phyloP scores from a whole-genome alignment of 345 rosid species.

The Aurinia saxatilis region DNA sequence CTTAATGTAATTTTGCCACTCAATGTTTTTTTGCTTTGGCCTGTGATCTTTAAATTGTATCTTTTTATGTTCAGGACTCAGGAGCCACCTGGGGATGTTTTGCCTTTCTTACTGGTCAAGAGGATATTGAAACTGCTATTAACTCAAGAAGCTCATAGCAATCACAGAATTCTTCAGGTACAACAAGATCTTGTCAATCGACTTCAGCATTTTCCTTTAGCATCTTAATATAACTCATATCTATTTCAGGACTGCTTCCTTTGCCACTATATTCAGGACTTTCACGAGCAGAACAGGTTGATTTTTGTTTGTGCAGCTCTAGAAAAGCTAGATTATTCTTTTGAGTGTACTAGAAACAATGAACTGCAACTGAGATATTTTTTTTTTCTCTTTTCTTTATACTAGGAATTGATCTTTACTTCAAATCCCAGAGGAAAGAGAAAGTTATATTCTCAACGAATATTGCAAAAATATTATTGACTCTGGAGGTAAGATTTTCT shows the following conservation, averaged over 20 bases:
- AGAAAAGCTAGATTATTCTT: background rate
- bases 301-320: background rate
- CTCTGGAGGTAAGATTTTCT: conserved; percentile 64
- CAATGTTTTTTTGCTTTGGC: background rate
- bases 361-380: background rate
- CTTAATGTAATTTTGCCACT: conserved; percentile 31
- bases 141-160: conserved; percentile 63
- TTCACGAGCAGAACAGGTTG: conserved; percentile 78
- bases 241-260: conserved; percentile 61
- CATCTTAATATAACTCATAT: conserved; percentile 6
- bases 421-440: conserved; percentile 90
- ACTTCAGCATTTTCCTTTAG: background rate
- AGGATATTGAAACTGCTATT: conserved; percentile 76
- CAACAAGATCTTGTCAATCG: background rate
- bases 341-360: background rate
- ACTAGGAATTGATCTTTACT: conserved; percentile 77
- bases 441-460: conserved; percentile 88
- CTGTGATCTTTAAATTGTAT: background rate
- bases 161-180: conserved; percentile 63
- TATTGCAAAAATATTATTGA: conserved; percentile 92
- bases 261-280: conserved; percentile 88
- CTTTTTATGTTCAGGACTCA: conserved; percentile 47
- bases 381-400: conserved; percentile 10
- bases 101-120: conserved; percentile 96
- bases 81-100: conserved; percentile 93